Base-by-base conservation (phyloP, 2,329 filamentous ascomycete genomes). In the Colletotrichum melonis region DNA sequence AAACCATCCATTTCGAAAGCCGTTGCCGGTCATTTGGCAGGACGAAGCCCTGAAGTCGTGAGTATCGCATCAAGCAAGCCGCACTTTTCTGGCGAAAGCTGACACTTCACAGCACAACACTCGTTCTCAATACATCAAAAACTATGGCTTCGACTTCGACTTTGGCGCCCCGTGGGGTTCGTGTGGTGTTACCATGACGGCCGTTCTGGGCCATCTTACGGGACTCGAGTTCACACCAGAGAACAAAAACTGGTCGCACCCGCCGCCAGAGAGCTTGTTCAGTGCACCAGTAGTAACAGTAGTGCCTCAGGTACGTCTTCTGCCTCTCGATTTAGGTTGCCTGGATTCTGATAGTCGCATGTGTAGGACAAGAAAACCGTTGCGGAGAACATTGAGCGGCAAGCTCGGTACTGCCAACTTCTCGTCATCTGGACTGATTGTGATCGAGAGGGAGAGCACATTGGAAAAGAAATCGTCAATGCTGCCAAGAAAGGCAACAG, bases 351-450 rank as follows among this genome's bases (percentile, higher is more conserved):
- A 30, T 11, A 49, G 42, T 19, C 8, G 42, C 35, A n/a, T 55
- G 5, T 3, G 2, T 76, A 95, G 91, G 92, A 95, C 79, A 97
- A 95, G 80, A 92, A 92, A 78, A 85, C 88, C 1, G 93, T 99
- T 75, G 95, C 95, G 11, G 88, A 92, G 38, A 99, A 99, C 79
- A 97, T 99, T 78, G 90, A 92, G 77, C 85, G 89, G 1, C 92
- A 97, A 81, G 96, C 97, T 22, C 89, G 89, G 73, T 89, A 89
- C 80, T 88, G 92, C n/a, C 89, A 88, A 68, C 91, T 92, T 14
- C 87, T 99, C 38, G 96, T 97, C 82, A 98, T 99, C 78, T 99
- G 97, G 97, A 99, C 97, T 0, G 97, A 99, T 88, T 98, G 97
- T 83, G 97, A 99, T 86, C 92, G 95, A 68, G 97, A 99, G 87